Conservation (phyloP, 768 basidiomycete genomes). For the Boletus speciosus region DNA sequence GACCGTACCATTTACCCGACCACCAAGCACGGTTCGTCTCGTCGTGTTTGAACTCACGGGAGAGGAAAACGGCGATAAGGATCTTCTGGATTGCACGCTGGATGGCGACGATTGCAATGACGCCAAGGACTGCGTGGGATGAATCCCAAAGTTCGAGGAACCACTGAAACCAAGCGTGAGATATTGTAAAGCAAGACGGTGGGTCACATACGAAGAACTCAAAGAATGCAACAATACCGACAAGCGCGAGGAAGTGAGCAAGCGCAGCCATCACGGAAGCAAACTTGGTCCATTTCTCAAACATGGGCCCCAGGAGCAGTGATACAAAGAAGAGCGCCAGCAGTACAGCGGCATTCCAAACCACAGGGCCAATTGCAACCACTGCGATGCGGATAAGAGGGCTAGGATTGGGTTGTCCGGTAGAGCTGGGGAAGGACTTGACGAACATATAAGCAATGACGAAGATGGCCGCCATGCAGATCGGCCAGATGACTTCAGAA, state of each 20-base stretch:
- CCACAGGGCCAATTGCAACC: slow-evolving; percentile 87
- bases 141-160: slow-evolving; percentile 95
- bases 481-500: slow-evolving; percentile 79
- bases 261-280: slow-evolving; percentile 89
- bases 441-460: slow-evolving; percentile 88
- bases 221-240: slow-evolving; percentile 87
- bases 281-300: slow-evolving; percentile 82
- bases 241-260: slow-evolving; percentile 76
- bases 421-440: slow-evolving; percentile 76
- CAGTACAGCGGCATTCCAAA: slow-evolving; percentile 91
- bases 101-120: slow-evolving; percentile 84
- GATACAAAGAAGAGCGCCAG: slow-evolving; percentile 85
- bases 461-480: slow-evolving; percentile 73
- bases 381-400: slow-evolving; percentile 86
- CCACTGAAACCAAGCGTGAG: slow-evolving; percentile 54
- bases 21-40: slow-evolving; percentile 99
- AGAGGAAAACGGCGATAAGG: slow-evolving; percentile 89
- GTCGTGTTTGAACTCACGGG: slow-evolving; percentile 97
- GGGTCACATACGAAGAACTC: slow-evolving; percentile 82
- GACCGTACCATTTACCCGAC: slow-evolving; percentile 98
- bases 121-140: slow-evolving; percentile 92
- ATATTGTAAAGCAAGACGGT: slow-evolving; percentile 29
- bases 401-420: slow-evolving; percentile 67
- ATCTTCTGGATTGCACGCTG: slow-evolving; percentile 94
- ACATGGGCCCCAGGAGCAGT: slow-evolving; percentile 89